Conservation (phyloP, 2,329 filamentous ascomycete genomes). For the Rhinocladiella mackenziei region DNA sequence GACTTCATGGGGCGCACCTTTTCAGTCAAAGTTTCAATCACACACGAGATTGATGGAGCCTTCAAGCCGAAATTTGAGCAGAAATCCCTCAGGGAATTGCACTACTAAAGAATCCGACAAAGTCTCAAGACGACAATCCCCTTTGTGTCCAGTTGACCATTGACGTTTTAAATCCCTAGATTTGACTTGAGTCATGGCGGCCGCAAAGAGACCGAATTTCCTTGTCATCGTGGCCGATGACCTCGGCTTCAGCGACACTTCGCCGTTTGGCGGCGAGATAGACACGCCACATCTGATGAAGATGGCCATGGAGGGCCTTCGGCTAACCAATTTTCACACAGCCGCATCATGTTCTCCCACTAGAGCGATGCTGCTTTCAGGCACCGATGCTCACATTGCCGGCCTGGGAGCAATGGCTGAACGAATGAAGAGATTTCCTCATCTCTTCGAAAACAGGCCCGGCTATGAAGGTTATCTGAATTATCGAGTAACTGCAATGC, state of each 20-base stretch:
- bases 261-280: constrained; percentile 59
- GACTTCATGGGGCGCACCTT: too few relatives aligned
- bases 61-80: too few relatives aligned
- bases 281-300: constrained; percentile 57
- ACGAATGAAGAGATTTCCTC: constrained; percentile 54
- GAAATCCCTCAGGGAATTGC: too few relatives aligned
- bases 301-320: constrained; percentile 50
- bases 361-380: constrained; percentile 63
- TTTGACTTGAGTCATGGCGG: too few relatives aligned
- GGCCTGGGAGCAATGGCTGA: constrained; percentile 54
- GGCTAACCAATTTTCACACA: constrained; percentile 63
- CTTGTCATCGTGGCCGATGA: constrained; percentile 58
- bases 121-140: too few relatives aligned
- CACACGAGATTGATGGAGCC: too few relatives aligned
- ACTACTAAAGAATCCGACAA: too few relatives aligned
- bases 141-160: too few relatives aligned
- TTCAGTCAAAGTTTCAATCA: too few relatives aligned
- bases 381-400: constrained; percentile 46
- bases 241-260: constrained; percentile 59
- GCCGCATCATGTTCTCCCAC: constrained; percentile 63
- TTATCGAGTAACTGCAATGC: constrained; percentile 54
- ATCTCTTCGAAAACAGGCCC: constrained; percentile 53
- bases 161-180: too few relatives aligned
- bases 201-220: too few relatives aligned
- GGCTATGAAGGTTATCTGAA: constrained; percentile 64